Percentiles rank a stretch among this genome's conserved stretches.
Evolutionary conservation across 1,284 basidiomycete genomes (phyloP).

Genomic region (Ceratobasidium sp.): DNA sequence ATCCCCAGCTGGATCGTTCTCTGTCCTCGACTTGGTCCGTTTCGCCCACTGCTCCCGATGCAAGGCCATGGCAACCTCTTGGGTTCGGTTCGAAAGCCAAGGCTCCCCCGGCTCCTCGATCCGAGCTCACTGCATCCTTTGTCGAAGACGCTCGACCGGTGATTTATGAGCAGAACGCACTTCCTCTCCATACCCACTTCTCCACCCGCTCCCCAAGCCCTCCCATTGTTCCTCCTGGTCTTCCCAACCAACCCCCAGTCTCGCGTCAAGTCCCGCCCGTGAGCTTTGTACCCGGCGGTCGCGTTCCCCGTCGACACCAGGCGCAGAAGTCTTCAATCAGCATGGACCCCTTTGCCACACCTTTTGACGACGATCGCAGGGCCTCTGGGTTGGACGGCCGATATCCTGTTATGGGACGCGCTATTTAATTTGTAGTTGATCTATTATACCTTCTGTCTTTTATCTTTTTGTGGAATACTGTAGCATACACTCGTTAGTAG

Average conservation of each 20-base stretch:
- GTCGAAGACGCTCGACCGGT: constrained; percentile 1
- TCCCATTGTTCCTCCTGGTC: constrained; percentile 48
- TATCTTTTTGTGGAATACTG: neutral
- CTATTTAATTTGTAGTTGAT: constrained; percentile 2
- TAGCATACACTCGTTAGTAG: no score
- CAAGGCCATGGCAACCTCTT: constrained; percentile 14
- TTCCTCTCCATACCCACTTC: constrained; percentile 15
- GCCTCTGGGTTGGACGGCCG: neutral
- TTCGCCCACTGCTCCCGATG: constrained; percentile 1
- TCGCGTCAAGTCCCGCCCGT: constrained; percentile 50
- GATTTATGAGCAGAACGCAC: neutral
- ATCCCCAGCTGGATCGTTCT: no score
- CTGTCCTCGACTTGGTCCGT: constrained; percentile 17
- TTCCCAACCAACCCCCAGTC: constrained; percentile 51
- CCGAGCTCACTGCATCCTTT: constrained; percentile 17
- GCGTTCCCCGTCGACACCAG: constrained; percentile 54
- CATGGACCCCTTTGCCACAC: constrained; percentile 73
- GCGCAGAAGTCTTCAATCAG: constrained; percentile 56
- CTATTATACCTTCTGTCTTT: neutral
- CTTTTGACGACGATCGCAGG: constrained; percentile 74
- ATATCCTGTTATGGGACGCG: constrained; percentile 4
- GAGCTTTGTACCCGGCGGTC: constrained; percentile 33
- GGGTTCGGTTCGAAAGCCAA: constrained; percentile 5
- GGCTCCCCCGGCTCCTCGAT: neutral
- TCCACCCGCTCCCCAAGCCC: constrained; percentile 32